Percentiles rank a stretch among this genome's conserved stretches.
phyloP scores from a whole-genome alignment of 495 filamentous ascomycete genomes.

The Cenococcum geophilum region DNA sequence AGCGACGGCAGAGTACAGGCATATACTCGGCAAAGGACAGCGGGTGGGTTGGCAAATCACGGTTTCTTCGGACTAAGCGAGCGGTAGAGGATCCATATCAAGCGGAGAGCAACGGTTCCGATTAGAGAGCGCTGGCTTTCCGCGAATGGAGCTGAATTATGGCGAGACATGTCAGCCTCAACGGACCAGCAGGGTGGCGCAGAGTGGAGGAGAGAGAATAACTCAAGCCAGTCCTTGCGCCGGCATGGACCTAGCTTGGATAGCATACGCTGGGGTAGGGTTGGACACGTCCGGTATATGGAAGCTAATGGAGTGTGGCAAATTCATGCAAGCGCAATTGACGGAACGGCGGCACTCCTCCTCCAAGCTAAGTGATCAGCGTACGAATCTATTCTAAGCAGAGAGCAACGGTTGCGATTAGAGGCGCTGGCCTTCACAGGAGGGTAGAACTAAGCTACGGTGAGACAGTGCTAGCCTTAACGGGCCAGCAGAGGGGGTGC shows the following conservation, averaged over 20 bases:
- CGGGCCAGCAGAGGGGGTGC: not conserved
- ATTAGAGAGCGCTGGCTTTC: constrained; percentile 7
- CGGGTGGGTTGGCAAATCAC: not conserved
- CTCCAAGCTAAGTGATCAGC: no score
- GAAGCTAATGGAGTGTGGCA: constrained; percentile 11
- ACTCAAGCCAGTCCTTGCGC: constrained; percentile 10
- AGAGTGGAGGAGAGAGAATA: constrained; percentile 10
- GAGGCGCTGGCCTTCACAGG: no score
- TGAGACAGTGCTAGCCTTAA: not conserved
- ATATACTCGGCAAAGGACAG: not conserved
- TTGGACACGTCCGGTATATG: constrained; percentile 14
- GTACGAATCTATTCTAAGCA: no score
- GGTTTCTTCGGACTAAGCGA: constrained; percentile 12
- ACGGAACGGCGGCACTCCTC: constrained; percentile 14
- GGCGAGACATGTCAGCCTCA: constrained; percentile 14
- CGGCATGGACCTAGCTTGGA: constrained; percentile 13
- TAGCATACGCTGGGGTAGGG: constrained; percentile 11
- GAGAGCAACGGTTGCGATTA: no score
- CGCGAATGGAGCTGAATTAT: not conserved
- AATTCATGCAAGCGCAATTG: constrained; percentile 16
- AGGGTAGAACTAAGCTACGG: no score
- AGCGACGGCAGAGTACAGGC: constrained; percentile 5
- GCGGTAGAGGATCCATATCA: constrained; percentile 13
- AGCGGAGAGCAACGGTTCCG: no score
- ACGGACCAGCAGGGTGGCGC: constrained; percentile 6